Evolutionary conservation across 1,139 yeast species (phyloP).

Genomic region (Hemisphaericaspora lyxosophila): DNA sequence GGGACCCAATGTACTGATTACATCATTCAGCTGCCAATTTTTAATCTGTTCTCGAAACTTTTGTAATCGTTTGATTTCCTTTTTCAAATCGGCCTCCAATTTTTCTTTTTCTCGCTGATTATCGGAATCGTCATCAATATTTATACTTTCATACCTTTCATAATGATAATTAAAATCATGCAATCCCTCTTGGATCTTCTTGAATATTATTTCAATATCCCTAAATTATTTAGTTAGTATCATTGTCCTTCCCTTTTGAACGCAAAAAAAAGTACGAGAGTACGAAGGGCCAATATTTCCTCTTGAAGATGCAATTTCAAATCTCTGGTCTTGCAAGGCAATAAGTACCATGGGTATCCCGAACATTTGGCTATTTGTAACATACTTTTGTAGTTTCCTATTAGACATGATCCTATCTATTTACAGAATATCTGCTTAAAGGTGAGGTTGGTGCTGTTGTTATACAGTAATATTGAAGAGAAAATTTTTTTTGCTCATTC

Average conservation of each 20-base stretch:
- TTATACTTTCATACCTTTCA: conserved; percentile 44
- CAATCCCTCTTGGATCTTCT: conserved; percentile 92
- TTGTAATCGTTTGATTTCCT: conserved; percentile 94
- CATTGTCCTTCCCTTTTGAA: neutral
- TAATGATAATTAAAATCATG: conserved; percentile 63
- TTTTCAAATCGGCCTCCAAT: conserved; percentile 86
- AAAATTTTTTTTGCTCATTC: conserved; percentile 2
- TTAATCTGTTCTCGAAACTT: conserved; percentile 94
- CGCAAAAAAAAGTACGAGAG: neutral
- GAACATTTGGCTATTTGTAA: conserved; percentile 5
- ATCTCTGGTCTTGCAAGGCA: neutral
- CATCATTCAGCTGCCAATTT: conserved; percentile 67
- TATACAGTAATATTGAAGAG: neutral
- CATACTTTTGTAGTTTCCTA: conserved; percentile 51
- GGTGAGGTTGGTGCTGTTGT: neutral
- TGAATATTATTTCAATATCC: conserved; percentile 94
- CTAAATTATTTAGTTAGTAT: conserved; percentile 23
- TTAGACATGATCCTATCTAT: conserved; percentile 29
- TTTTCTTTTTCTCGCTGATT: conserved; percentile 95
- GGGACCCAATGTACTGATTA: conserved; percentile 43
- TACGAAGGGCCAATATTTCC: too few relatives aligned
- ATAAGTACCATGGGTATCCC: neutral
- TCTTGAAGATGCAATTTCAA: neutral
- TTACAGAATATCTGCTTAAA: neutral
- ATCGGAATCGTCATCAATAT: conserved; percentile 54